Evolutionary conservation across 345 rosid species (phyloP).

Genomic region (Erucastrum elatum): DNA sequence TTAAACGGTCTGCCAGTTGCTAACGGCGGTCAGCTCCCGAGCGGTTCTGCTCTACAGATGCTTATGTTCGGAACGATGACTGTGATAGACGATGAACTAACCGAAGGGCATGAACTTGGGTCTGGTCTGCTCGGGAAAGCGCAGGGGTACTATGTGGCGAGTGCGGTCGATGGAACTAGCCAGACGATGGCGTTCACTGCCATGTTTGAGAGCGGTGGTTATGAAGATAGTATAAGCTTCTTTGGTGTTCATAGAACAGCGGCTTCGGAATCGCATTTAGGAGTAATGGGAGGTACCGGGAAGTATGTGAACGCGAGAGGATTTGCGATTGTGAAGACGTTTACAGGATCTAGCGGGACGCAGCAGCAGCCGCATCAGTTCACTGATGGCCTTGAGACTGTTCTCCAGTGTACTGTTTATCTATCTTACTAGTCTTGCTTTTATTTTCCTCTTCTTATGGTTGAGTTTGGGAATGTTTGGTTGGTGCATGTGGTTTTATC

Average conservation of each 20-base stretch:
- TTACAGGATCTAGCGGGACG: constrained; percentile 50
- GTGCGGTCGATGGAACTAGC: constrained; percentile 75
- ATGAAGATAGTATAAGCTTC: constrained; percentile 71
- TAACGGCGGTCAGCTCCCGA: constrained; percentile 58
- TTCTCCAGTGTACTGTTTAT: constrained; percentile 59
- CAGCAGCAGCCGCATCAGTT: constrained; percentile 41
- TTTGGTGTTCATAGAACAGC: constrained; percentile 75
- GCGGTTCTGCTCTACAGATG: constrained; percentile 54
- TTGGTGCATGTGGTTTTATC: constrained; percentile 14
- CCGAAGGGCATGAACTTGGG: constrained; percentile 66
- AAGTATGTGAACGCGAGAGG: constrained; percentile 77
- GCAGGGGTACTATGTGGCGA: constrained; percentile 81
- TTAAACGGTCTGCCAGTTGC: constrained; percentile 45
- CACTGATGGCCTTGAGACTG: constrained; percentile 71
- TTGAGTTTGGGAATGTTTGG: constrained; percentile 20
- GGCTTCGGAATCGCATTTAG: constrained; percentile 74
- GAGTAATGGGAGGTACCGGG: constrained; percentile 91
- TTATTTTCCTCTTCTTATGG: neutral
- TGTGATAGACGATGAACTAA: constrained; percentile 75
- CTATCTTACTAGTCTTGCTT: constrained; percentile 46
- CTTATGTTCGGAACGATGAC: constrained; percentile 90
- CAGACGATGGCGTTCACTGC: constrained; percentile 80
- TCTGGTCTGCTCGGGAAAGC: constrained; percentile 78
- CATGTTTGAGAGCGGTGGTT: constrained; percentile 72
- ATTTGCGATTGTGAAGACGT: constrained; percentile 64